These are phyloP conservation scores for Neltuma alba DNA, from an alignment of 306 rosid genomes.

Conservation along the genomic window DNA sequence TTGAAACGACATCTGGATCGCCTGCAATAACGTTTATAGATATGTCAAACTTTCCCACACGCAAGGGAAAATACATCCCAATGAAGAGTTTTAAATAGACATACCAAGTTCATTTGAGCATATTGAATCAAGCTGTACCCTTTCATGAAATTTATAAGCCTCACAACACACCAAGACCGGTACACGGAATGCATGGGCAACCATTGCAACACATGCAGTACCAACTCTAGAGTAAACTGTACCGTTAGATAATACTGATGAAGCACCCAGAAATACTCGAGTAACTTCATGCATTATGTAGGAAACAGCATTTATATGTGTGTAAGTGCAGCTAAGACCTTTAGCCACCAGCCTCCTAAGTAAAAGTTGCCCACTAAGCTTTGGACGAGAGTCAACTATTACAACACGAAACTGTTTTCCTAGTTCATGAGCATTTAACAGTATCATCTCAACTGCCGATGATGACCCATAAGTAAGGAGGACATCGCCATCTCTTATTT, in stretches of 20 bases:
- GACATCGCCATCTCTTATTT: conserved; percentile 67
- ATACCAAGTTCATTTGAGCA: conserved; percentile 69
- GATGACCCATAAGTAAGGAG: conserved; percentile 63
- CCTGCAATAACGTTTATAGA: conserved; percentile 45
- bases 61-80: neutral
- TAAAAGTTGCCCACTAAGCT: conserved; percentile 54
- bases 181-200: conserved; percentile 59
- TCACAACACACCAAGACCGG: conserved; percentile 68
- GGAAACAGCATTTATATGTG: conserved; percentile 63
- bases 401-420: conserved; percentile 64
- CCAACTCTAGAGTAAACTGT: conserved; percentile 69
- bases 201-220: conserved; percentile 67
- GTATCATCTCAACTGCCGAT: conserved; percentile 54
- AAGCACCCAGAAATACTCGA: conserved; percentile 59
- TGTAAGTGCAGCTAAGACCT: conserved; percentile 63
- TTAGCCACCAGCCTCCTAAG: conserved; percentile 61
- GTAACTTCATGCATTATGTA: conserved; percentile 67
- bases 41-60: conserved; percentile 35
- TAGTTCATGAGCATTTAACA: conserved; percentile 58
- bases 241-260: conserved; percentile 59
- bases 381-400: conserved; percentile 65
- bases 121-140: conserved; percentile 68
- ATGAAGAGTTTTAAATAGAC: conserved; percentile 24
- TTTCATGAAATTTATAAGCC: conserved; percentile 69
- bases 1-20: conserved; percentile 55